Conservation (phyloP, 768 basidiomycete species). For the Leccinum subtestaceum region DNA sequence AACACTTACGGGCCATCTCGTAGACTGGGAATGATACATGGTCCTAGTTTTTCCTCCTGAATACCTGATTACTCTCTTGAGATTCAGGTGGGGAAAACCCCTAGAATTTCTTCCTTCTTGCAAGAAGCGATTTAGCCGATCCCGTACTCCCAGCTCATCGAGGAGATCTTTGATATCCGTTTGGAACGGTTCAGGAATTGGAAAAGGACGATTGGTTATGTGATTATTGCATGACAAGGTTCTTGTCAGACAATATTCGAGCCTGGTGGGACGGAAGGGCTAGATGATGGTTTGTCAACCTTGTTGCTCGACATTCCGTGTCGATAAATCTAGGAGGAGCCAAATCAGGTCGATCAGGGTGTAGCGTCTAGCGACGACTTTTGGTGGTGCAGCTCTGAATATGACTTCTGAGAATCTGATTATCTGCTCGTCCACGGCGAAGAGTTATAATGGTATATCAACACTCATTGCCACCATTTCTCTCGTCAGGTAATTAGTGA, state of each 20-base stretch:
- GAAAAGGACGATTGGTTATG: conserved; percentile 35
- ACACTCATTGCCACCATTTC: background rate
- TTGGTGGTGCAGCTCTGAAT: background rate
- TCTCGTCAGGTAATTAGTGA: conserved; percentile 12
- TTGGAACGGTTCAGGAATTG: conserved; percentile 24
- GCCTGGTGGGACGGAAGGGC: conserved; percentile 12
- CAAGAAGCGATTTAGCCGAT: conserved; percentile 3
- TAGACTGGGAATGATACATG: conserved; percentile 21
- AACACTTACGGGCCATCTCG: background rate
- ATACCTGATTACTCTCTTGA: conserved; percentile 4
- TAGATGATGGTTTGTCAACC: background rate
- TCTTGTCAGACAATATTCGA: conserved; percentile 15
- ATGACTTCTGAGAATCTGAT: background rate
- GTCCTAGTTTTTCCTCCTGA: conserved; percentile 2
- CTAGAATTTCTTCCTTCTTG: conserved; percentile 3
- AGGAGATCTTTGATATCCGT: conserved; percentile 18
- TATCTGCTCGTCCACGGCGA: background rate
- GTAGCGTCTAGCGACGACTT: background rate
- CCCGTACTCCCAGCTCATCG: conserved; percentile 11
- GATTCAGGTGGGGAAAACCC: conserved; percentile 1
- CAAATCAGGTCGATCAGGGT: background rate
- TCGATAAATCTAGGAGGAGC: background rate
- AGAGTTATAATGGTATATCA: conserved; percentile 5
- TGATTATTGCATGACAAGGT: conserved; percentile 24
- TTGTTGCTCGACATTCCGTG: background rate